A percentile compares a stretch with the other conserved stretches of the same genome.
phyloP scores from a whole-genome alignment of 306 rosid species.

The Trifolium fragiferum region DNA sequence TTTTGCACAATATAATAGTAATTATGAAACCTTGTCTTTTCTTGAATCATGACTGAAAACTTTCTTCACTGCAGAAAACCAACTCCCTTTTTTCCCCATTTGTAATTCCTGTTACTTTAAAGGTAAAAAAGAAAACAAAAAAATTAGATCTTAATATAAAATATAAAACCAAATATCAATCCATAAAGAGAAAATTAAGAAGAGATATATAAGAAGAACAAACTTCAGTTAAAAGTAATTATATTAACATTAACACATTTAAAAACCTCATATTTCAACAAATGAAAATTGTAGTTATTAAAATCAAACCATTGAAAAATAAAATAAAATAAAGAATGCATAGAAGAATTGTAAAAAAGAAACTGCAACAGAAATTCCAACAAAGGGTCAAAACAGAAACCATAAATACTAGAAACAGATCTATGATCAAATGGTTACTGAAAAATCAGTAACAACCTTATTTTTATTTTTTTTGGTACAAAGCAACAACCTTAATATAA shows the following conservation, averaged over 20 bases:
- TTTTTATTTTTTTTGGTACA: too few species aligned
- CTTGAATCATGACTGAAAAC: constrained; percentile 61
- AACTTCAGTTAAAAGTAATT: constrained; percentile 6
- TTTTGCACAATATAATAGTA: not conserved
- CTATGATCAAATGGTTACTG: constrained; percentile 21
- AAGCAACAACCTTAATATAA: too few species aligned
- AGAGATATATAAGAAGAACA: constrained; percentile 20
- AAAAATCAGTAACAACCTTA: constrained; percentile 14
- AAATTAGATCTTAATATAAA: constrained; percentile 35
- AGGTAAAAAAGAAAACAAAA: not conserved
- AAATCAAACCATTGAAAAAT: not conserved
- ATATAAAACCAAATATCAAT: constrained; percentile 15
- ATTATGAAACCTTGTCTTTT: constrained; percentile 68
- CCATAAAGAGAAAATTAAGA: not conserved
- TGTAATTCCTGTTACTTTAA: constrained; percentile 45
- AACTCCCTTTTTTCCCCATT: constrained; percentile 86
- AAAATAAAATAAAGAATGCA: constrained; percentile 22
- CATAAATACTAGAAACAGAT: constrained; percentile 26
- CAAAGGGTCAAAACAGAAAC: constrained; percentile 10
- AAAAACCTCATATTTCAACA: constrained; percentile 2
- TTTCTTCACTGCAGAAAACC: constrained; percentile 83
- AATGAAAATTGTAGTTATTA: not conserved
- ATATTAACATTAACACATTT: constrained; percentile 26
- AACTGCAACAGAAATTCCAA: constrained; percentile 33
- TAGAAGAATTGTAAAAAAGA: constrained; percentile 25